Evolutionary conservation across 441 rosid species (phyloP).

Genomic region (Gossypium lobatum): DNA sequence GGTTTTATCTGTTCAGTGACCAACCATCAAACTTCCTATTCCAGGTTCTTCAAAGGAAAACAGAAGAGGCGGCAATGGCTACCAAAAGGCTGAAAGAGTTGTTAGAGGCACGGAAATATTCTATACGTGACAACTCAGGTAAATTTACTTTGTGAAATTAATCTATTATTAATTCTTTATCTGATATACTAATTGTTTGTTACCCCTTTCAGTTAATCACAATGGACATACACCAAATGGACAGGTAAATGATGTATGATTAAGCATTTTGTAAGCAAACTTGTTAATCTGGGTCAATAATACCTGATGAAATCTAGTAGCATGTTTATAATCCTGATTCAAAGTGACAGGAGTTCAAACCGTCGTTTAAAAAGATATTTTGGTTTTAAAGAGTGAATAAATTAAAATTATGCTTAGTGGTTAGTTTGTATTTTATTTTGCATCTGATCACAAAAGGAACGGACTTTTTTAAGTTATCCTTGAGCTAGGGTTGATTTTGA

Average conservation of each 20-base stretch:
- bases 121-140: constrained; percentile 43
- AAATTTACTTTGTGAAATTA: neutral
- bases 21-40: constrained; percentile 17
- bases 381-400: neutral
- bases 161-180: neutral
- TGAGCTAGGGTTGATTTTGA: constrained; percentile 1
- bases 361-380: neutral
- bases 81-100: constrained; percentile 66
- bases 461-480: neutral
- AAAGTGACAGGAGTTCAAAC: constrained; percentile 7
- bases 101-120: constrained; percentile 55
- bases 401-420: neutral
- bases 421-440: neutral
- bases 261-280: constrained; percentile 3
- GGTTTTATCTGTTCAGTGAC: neutral
- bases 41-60: constrained; percentile 80
- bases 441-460: neutral
- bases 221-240: constrained; percentile 44
- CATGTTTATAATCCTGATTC: constrained; percentile 15
- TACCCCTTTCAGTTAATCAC: constrained; percentile 39
- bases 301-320: neutral
- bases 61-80: constrained; percentile 67
- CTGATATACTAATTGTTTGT: constrained; percentile 20
- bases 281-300: constrained; percentile 11
- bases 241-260: constrained; percentile 44